Evolutionary conservation across 2,329 filamentous ascomycete genomes (phyloP).

Genomic region (Geosmithia flava): DNA sequence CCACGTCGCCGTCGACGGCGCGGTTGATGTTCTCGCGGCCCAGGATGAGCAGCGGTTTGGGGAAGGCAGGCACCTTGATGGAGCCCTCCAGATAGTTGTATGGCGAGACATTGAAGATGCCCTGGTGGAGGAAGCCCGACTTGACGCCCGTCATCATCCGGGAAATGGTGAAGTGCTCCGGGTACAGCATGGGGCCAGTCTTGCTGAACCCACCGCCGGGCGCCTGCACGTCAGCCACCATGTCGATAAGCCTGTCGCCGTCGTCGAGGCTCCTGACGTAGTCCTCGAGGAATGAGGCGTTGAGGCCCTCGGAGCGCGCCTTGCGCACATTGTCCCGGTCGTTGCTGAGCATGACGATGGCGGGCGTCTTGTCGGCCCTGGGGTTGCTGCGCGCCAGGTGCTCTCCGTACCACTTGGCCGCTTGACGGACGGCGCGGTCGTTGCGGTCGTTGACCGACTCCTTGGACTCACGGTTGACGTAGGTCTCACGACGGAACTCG

Average conservation of each 20-base stretch:
- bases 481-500: slow-evolving; percentile 88
- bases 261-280: slow-evolving; percentile 82
- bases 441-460: slow-evolving; percentile 96
- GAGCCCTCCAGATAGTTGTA: slow-evolving; percentile 97
- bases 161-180: slow-evolving; percentile 79
- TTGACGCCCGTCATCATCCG: slow-evolving; percentile 92
- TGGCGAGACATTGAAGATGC: slow-evolving; percentile 87
- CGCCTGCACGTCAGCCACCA: slow-evolving; percentile 75
- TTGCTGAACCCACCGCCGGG: slow-evolving; percentile 52
- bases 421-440: slow-evolving; percentile 76
- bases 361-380: slow-evolving; percentile 29
- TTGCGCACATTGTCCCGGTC: slow-evolving; percentile 80
- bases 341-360: slow-evolving; percentile 87
- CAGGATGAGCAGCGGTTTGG: slow-evolving; percentile 75
- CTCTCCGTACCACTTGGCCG: slow-evolving; percentile 80
- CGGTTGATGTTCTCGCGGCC: slow-evolving; percentile 95
- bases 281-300: slow-evolving; percentile 54
- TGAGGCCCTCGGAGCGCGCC: slow-evolving; percentile 62
- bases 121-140: slow-evolving; percentile 80
- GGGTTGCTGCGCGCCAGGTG: slow-evolving; percentile 45
- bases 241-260: slow-evolving; percentile 75
- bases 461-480: slow-evolving; percentile 59
- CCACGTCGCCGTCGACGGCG: slow-evolving; percentile 80
- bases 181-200: slow-evolving; percentile 61
- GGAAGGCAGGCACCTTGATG: slow-evolving; percentile 80